A percentile compares a stretch with the other conserved stretches of the same genome.
phyloP scores from a whole-genome alignment of 1,139 yeast species.

The Taiozyma onychis region DNA sequence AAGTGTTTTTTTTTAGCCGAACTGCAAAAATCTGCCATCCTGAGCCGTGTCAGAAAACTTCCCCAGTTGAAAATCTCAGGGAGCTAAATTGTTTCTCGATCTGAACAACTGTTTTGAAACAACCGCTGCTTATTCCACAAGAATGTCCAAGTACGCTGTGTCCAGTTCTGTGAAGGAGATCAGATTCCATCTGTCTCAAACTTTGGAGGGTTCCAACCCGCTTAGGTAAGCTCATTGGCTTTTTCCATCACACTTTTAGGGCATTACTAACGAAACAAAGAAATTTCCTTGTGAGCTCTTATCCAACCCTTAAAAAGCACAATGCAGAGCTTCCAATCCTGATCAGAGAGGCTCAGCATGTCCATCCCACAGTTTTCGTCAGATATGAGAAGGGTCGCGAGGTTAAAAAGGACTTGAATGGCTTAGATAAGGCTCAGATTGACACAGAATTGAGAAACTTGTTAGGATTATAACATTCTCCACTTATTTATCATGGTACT shows the following conservation, averaged over 20 bases:
- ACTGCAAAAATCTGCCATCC: too few relatives aligned
- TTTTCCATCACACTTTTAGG: neutral
- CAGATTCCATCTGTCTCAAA: conserved; percentile 21
- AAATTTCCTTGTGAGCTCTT: conserved; percentile 15
- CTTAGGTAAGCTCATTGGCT: conserved; percentile 15
- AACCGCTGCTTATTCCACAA: too few relatives aligned
- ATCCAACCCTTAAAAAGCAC: conserved; percentile 14
- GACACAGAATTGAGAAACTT: conserved; percentile 14
- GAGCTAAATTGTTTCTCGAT: too few relatives aligned
- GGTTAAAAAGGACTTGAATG: conserved; percentile 16
- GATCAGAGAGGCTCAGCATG: conserved; percentile 18
- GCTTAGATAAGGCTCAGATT: conserved; percentile 16
- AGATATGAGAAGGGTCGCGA: conserved; percentile 21
- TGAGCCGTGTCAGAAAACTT: too few relatives aligned
- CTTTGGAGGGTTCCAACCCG: conserved; percentile 13
- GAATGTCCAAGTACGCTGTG: conserved; percentile 7
- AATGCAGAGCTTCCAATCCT: conserved; percentile 21
- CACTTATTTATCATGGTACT: conserved; percentile 1
- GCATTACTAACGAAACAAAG: conserved; percentile 8
- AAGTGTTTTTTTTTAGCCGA: too few relatives aligned
- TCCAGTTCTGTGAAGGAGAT: conserved; percentile 18
- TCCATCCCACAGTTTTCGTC: conserved; percentile 18
- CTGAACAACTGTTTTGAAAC: too few relatives aligned
- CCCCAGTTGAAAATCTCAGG: too few relatives aligned
- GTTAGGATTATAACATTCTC: conserved; percentile 8